Evolutionary conservation across 495 filamentous ascomycete genomes (phyloP).

Genomic region (Bombardia bombarda): DNA sequence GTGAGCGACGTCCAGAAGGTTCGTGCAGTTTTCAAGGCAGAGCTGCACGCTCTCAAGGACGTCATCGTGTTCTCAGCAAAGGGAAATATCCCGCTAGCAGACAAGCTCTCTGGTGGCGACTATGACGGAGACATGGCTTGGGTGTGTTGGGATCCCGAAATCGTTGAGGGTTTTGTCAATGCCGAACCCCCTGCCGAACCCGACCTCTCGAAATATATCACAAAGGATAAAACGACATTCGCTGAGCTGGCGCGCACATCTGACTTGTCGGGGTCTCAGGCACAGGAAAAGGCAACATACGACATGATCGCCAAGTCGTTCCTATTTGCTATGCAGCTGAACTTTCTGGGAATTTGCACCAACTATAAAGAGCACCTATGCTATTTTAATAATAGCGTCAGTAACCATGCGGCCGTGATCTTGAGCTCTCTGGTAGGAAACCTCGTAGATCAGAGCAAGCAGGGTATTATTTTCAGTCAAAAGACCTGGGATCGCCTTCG

Average conservation of each 20-base stretch:
- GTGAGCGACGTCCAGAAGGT: slow-evolving; percentile 78
- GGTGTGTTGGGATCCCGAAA: slow-evolving; percentile 79
- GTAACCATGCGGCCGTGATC: slow-evolving; percentile 43
- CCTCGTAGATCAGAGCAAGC: slow-evolving; percentile 76
- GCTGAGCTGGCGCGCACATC: slow-evolving; percentile 26
- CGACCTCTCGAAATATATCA: slow-evolving; percentile 47
- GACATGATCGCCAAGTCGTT: slow-evolving; percentile 49
- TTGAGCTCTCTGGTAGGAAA: slow-evolving; percentile 66
- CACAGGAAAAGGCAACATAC: slow-evolving; percentile 14
- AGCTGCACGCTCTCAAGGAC: slow-evolving; percentile 71
- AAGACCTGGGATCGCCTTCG: slow-evolving; percentile 46
- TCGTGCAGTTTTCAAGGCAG: slow-evolving; percentile 47
- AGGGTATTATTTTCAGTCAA: slow-evolving; percentile 60
- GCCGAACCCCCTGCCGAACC: slow-evolving; percentile 47
- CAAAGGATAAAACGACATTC: slow-evolving; percentile 48
- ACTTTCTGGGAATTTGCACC: slow-evolving; percentile 67
- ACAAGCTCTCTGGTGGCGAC: slow-evolving; percentile 84
- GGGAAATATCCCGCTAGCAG: slow-evolving; percentile 63
- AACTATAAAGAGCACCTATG: slow-evolving; percentile 62
- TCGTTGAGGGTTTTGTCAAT: slow-evolving; percentile 71
- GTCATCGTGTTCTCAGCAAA: slow-evolving; percentile 77
- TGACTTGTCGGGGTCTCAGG: neutral
- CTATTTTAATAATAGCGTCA: slow-evolving; percentile 53
- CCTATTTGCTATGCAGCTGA: slow-evolving; percentile 56
- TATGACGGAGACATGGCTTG: slow-evolving; percentile 89